These are phyloP conservation scores for Penicillium janthinellum DNA, from an alignment of 2,329 filamentous ascomycete species.

Conservation along the genomic window DNA sequence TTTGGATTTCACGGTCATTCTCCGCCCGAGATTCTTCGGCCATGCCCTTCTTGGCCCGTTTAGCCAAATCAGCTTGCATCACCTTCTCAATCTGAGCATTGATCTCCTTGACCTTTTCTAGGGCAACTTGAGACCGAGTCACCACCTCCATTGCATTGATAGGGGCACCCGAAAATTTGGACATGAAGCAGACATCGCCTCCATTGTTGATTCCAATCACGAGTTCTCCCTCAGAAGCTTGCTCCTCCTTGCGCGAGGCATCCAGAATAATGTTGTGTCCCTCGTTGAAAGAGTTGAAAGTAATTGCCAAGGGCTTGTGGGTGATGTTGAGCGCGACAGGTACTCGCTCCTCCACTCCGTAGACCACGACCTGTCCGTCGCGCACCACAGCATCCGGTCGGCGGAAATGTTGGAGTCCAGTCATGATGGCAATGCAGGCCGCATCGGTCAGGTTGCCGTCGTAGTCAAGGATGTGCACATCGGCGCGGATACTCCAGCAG, in stretches of 20 bases:
- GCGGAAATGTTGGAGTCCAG: constrained; percentile 86
- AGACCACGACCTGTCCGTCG: constrained; percentile 81
- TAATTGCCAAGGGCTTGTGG: constrained; percentile 88
- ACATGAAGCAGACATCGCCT: constrained; percentile 87
- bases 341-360: constrained; percentile 80
- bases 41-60: constrained; percentile 64
- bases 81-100: constrained; percentile 71
- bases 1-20: constrained; percentile 68
- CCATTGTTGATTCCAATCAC: constrained; percentile 84
- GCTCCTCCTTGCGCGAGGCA: constrained; percentile 53
- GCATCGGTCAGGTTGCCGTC: constrained; percentile 89
- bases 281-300: constrained; percentile 75
- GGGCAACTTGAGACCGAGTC: constrained; percentile 71
- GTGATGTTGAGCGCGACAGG: constrained; percentile 88
- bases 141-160: constrained; percentile 79
- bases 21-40: constrained; percentile 82
- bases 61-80: constrained; percentile 74
- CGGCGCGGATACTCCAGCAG: constrained; percentile 87
- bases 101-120: constrained; percentile 79
- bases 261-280: constrained; percentile 49
- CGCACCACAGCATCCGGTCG: constrained; percentile 86
- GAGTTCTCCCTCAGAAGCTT: constrained; percentile 65
- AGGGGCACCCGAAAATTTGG: constrained; percentile 82
- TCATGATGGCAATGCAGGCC: constrained; percentile 81
- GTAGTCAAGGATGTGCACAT: constrained; percentile 87